Evolutionary conservation across 768 basidiomycete species (phyloP).

Genomic region (Rhizopogon salebrosus): DNA sequence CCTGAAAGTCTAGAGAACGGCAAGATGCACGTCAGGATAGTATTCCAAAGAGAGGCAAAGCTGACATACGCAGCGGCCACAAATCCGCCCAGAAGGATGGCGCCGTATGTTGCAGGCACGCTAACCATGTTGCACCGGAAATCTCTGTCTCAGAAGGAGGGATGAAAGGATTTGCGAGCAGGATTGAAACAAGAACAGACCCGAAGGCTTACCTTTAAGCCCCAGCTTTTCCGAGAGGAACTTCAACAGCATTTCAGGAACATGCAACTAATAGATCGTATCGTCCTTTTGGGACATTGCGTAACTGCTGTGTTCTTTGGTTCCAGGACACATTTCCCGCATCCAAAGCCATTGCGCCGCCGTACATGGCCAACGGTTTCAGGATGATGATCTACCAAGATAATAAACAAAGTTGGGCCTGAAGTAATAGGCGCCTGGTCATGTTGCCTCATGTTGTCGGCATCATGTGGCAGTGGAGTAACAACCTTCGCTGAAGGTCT

Average conservation of each 20-base stretch:
- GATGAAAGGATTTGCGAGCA: not conserved
- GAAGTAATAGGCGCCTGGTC: no score
- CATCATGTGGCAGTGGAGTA: no score
- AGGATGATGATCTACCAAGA: not conserved
- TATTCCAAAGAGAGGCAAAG: not conserved
- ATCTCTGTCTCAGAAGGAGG: not conserved
- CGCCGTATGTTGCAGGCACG: conserved; percentile 20
- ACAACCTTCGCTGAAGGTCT: no score
- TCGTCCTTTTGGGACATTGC: not conserved
- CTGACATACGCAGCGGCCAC: conserved; percentile 21
- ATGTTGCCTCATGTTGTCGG: no score
- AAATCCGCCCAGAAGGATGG: conserved; percentile 26
- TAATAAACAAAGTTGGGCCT: no score
- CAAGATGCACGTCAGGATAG: not conserved
- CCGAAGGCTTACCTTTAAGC: not conserved
- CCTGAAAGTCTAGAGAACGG: conserved; percentile 20
- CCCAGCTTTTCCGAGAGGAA: conserved; percentile 1
- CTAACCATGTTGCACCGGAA: conserved; percentile 2
- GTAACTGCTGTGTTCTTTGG: not conserved
- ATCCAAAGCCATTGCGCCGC: not conserved
- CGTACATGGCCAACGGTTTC: not conserved
- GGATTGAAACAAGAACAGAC: not conserved
- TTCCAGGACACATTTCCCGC: not conserved
- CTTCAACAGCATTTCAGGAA: not conserved
- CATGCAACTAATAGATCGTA: no score